Base-by-base conservation (phyloP, 352 stramenopile species). In the Aphanomyces invadans region DNA sequence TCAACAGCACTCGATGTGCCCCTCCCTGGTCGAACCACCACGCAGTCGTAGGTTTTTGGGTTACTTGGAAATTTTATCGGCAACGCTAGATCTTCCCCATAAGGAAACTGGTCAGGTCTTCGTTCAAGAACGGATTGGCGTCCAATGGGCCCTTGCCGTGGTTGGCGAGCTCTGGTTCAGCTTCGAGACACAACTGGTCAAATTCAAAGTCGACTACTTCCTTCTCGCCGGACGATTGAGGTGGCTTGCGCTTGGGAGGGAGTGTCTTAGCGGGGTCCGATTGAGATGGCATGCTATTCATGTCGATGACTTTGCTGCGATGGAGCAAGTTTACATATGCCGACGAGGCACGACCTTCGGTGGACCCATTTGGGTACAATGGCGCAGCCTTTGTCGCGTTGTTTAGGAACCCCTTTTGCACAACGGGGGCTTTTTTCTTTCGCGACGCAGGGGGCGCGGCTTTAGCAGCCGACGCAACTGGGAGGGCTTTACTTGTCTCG, bases 321-420 rank as follows among this genome's bases (percentile, higher is more conserved):
- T 80, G 83, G 10, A 92, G 61, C 21, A 94, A 56, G 29, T 92
- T 91, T 11, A 92, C 83, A 62, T 90, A 92, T 45, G 81, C 68
- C 0, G 85, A 94, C 19, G 85, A 60, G n/a, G 75, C 74, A 2
- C 62, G 71, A 0, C 83, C 83, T 62, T 94, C 85, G 23, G 46
- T 87, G 0, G 85, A 94, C 23, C 85, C 85, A 1, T 67, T 78
- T 55, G 83, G 83, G 42, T 92, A 94, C 49, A 94, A 59, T 12
- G 55, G 65, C n/a, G 29, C 29, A 1, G 31, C 65, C n/a, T 74
- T 67, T 52, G 79, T 88, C 19, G 73, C 61, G 25, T 71, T 75
- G 64, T 90, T 90, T 32, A 94, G 56, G 62, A 94, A 94, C 2
- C 83, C 85, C 36, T 81, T 81, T 73, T 91, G 90, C 23, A 94